These are phyloP conservation scores for Arachis stenosperma DNA, from an alignment of 306 rosid genomes.

Conservation along the genomic window DNA sequence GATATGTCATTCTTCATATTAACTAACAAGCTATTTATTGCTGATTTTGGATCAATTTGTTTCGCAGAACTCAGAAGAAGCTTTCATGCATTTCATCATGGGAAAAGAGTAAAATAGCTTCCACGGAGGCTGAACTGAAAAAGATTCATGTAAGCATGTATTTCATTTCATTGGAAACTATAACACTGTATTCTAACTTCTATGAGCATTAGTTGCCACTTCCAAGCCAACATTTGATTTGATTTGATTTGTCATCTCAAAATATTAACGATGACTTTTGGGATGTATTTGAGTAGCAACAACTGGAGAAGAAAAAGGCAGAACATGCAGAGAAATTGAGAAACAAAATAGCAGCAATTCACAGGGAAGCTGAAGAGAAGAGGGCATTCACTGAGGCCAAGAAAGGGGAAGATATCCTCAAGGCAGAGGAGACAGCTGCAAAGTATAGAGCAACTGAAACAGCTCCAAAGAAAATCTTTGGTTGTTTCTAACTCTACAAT, in stretches of 20 bases:
- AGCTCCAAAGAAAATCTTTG: constrained; percentile 68
- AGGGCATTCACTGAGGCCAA: constrained; percentile 77
- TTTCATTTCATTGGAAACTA: neutral
- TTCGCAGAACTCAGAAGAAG: constrained; percentile 71
- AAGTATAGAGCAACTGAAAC: constrained; percentile 87
- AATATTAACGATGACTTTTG: neutral
- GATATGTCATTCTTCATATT: neutral
- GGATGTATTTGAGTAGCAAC: constrained; percentile 53
- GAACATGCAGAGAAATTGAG: constrained; percentile 70
- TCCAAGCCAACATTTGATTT: constrained; percentile 3
- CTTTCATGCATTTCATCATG: constrained; percentile 68
- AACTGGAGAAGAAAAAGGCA: constrained; percentile 85
- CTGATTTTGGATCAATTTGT: constrained; percentile 27
- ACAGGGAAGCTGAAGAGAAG: constrained; percentile 81
- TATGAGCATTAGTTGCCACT: neutral
- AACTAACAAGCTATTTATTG: neutral
- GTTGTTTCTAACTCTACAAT: constrained; percentile 47
- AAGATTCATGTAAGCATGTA: constrained; percentile 59
- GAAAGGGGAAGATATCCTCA: constrained; percentile 71
- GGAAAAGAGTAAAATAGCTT: constrained; percentile 82
- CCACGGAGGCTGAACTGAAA: constrained; percentile 69
- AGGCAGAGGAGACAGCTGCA: constrained; percentile 85
- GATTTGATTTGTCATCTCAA: neutral
- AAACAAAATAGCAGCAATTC: constrained; percentile 73
- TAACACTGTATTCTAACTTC: neutral